Conservation (phyloP, 352 stramenopile genomes). For the Pilasporangium apinafurcum region DNA sequence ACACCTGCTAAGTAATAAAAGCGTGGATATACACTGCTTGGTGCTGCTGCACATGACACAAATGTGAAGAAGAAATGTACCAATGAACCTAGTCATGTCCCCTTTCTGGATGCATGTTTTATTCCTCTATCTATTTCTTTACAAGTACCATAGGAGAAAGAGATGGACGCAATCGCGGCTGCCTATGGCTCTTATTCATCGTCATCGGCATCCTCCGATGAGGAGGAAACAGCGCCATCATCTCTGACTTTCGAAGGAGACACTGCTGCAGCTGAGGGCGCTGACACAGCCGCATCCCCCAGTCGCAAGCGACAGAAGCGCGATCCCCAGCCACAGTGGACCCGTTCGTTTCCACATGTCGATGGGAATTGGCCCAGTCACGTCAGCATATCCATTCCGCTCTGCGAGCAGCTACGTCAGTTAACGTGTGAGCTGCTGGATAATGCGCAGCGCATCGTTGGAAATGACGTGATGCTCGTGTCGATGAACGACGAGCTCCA, state of each 20-base stretch:
- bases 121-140: no score
- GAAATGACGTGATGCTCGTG: constrained; percentile 19
- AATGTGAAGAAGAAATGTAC: no score
- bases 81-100: no score
- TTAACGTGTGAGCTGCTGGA: constrained; percentile 20
- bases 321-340: constrained; percentile 27
- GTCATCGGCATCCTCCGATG: constrained; percentile 10
- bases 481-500: constrained; percentile 31
- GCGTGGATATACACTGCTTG: no score
- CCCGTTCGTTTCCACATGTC: constrained; percentile 61
- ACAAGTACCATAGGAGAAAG: neutral
- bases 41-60: no score
- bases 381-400: constrained; percentile 39
- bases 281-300: constrained; percentile 1
- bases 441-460: constrained; percentile 19
- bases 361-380: constrained; percentile 83
- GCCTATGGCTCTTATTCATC: constrained; percentile 13
- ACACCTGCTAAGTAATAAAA: no score
- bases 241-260: neutral
- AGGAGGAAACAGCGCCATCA: neutral
- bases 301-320: constrained; percentile 34
- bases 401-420: constrained; percentile 14
- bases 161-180: constrained; percentile 9
- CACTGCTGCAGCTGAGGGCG: constrained; percentile 1
- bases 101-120: no score